phyloP scores from a whole-genome alignment of 768 basidiomycete genomes.

The Artomyces pyxidatus region DNA sequence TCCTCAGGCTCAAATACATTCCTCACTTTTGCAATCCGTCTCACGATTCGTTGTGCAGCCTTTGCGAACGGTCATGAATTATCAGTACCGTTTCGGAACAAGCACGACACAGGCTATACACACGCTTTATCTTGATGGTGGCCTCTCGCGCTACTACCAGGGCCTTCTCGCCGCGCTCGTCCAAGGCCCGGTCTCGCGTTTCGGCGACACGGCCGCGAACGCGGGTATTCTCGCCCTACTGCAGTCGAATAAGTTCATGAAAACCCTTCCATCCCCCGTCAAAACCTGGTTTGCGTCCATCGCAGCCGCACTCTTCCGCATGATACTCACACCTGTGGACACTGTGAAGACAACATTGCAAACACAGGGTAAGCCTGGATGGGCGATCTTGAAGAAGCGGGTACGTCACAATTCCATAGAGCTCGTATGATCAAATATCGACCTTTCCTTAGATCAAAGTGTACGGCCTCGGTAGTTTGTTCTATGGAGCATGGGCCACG shows the following conservation, averaged over 20 bases:
- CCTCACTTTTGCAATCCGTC: slow-evolving; percentile 6
- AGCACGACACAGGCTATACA: slow-evolving; percentile 53
- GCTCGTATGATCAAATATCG: too few relatives aligned
- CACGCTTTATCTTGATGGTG: slow-evolving; percentile 72
- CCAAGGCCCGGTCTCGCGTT: slow-evolving; percentile 78
- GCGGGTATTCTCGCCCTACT: slow-evolving; percentile 85
- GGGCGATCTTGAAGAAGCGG: slow-evolving; percentile 56
- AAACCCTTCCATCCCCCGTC: slow-evolving; percentile 47
- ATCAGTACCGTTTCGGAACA: slow-evolving; percentile 87
- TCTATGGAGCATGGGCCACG: slow-evolving; percentile 90
- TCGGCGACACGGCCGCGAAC: slow-evolving; percentile 95
- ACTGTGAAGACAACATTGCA: slow-evolving; percentile 95
- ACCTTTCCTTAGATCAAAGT: slow-evolving; percentile 44
- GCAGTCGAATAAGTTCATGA: slow-evolving; percentile 65
- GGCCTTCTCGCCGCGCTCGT: slow-evolving; percentile 81
- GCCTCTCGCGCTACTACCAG: slow-evolving; percentile 79
- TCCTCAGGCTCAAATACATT: background rate
- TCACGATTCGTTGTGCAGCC: slow-evolving; percentile 39
- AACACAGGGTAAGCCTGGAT: slow-evolving; percentile 71
- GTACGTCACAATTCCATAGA: too few relatives aligned
- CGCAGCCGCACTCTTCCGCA: slow-evolving; percentile 78
- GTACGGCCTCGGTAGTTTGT: slow-evolving; percentile 72
- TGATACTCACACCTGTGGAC: slow-evolving; percentile 89
- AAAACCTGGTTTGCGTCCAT: slow-evolving; percentile 77
- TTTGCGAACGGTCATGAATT: slow-evolving; percentile 97